phyloP scores from a whole-genome alignment of 768 basidiomycete species.

The Pleurotus djamor region DNA sequence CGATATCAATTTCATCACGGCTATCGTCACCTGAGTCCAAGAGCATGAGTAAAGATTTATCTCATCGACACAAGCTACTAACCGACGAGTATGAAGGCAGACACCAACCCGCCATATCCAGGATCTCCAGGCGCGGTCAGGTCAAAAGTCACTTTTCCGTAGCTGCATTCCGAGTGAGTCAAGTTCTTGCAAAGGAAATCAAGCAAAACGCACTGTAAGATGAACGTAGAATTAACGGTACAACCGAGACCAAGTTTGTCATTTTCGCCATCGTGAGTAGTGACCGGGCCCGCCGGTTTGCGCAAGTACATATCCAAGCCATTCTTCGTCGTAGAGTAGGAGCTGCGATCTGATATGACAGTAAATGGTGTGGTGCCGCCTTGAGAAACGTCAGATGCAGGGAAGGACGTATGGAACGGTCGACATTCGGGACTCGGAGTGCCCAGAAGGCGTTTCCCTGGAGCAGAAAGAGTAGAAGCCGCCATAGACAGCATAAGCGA shows the following conservation, averaged over 20 bases:
- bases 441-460: neutral
- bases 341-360: constrained; percentile 23
- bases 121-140: constrained; percentile 25
- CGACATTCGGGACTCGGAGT: constrained; percentile 13
- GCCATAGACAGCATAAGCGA: neutral
- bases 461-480: neutral
- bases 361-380: constrained; percentile 17
- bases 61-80: constrained; percentile 2
- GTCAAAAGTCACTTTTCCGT: constrained; percentile 32
- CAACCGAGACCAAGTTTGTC: constrained; percentile 32
- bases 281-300: constrained; percentile 25
- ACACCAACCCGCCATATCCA: constrained; percentile 26
- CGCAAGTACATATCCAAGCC: constrained; percentile 27
- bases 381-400: constrained; percentile 13
- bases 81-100: constrained; percentile 39
- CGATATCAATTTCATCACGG: constrained; percentile 40
- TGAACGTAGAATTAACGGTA: constrained; percentile 38
- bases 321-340: constrained; percentile 19
- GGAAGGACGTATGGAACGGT: constrained; percentile 23
- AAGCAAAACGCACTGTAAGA: constrained; percentile 9
- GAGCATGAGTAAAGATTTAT: neutral
- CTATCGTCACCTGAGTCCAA: constrained; percentile 12
- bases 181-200: neutral
- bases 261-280: constrained; percentile 28
- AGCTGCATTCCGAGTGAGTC: constrained; percentile 15